phyloP scores from a whole-genome alignment of 768 basidiomycete genomes.

The Auricularia heimuer region DNA sequence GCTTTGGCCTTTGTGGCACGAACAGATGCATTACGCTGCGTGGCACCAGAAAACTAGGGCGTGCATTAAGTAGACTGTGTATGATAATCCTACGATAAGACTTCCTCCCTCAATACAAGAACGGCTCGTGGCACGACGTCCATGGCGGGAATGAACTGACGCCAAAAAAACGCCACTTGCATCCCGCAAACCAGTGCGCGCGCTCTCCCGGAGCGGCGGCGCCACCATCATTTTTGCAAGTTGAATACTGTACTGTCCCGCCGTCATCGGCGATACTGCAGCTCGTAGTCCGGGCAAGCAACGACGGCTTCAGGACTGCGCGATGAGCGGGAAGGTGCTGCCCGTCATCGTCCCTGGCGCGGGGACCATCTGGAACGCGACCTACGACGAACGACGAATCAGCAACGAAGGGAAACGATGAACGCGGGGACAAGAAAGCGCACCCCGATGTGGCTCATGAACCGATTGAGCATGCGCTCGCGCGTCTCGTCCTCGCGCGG shows the following conservation, averaged over 20 bases:
- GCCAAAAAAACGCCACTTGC: no score
- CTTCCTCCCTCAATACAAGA: no score
- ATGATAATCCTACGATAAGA: no score
- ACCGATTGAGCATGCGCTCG: slow-evolving; percentile 34
- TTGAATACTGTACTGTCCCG: neutral
- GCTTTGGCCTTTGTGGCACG: no score
- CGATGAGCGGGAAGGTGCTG: neutral
- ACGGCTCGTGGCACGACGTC: no score
- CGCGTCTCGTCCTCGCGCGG: slow-evolving; percentile 13
- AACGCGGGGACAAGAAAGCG: slow-evolving; percentile 14
- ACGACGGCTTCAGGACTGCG: neutral
- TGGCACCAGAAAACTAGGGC: no score
- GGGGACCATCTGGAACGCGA: slow-evolving; percentile 34
- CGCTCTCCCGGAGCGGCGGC: no score
- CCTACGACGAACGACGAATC: slow-evolving; percentile 17
- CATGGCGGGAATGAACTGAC: no score
- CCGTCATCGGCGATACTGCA: neutral
- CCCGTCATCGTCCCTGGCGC: slow-evolving; percentile 5
- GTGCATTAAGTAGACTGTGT: no score
- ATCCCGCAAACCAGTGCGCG: no score
- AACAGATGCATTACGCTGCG: no score
- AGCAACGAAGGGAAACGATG: neutral
- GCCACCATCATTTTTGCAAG: no score
- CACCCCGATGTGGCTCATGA: slow-evolving; percentile 41
- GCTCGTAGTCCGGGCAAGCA: neutral